Conservation (phyloP, 441 rosid genomes). For the Syzygium syzygioides region DNA sequence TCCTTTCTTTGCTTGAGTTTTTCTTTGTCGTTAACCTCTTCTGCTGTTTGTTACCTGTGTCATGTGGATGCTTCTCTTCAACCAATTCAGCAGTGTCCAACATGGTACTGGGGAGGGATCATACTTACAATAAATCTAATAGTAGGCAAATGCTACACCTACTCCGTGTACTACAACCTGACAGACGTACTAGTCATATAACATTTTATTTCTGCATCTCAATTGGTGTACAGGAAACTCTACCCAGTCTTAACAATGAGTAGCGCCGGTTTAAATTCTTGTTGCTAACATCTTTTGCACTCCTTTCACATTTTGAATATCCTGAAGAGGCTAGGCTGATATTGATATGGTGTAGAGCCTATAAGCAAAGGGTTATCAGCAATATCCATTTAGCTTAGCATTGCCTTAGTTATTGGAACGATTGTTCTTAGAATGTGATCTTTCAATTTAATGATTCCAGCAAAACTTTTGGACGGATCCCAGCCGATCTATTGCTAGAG, state of each 20-base stretch:
- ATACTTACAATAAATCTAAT: background rate
- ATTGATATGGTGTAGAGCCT: background rate
- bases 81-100: background rate
- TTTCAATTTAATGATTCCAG: conserved; percentile 20
- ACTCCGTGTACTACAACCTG: background rate
- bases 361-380: background rate
- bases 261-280: background rate
- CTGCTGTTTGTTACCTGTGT: background rate
- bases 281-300: background rate
- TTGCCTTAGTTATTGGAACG: background rate
- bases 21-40: background rate
- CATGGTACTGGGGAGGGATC: background rate
- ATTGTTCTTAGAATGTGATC: background rate
- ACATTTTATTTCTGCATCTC: background rate
- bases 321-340: background rate
- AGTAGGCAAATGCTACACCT: background rate
- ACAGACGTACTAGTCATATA: background rate
- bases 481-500: conserved; percentile 37
- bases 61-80: background rate
- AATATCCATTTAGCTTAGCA: background rate
- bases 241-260: background rate
- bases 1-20: background rate
- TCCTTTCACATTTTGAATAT: background rate
- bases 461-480: conserved; percentile 61
- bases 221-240: background rate